Base-by-base conservation (phyloP, 1,284 basidiomycete genomes). In the Boletus calvinii region DNA sequence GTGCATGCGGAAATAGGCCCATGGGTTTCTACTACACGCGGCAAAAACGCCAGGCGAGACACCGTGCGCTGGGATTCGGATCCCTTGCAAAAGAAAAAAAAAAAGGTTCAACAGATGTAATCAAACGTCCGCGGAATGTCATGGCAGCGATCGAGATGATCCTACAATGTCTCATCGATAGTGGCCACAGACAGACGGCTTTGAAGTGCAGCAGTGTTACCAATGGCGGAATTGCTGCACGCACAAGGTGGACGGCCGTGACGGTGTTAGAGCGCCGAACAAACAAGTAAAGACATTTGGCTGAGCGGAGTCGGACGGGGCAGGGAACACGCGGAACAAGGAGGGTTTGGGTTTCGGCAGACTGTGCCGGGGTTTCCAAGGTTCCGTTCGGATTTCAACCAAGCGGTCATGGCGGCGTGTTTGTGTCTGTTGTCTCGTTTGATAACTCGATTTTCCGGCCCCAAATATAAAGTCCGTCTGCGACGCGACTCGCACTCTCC, bases 401-500 rank as follows among this genome's bases (percentile, higher is more conserved):
- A 65, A 60, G 57, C 51, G 60, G 36, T 6, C 12, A 29, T 36
- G 43, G 52, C 40, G 41, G 38, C 8, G 1, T 70, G 15, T 70
- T 71, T 70, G 57, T 13, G 0, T 0, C 0, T 71, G 15, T 71
- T 67, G 52, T 12, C 3, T 18, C 2, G 46, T 66, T 63, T 59
- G 62, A 68, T 68, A 52, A 54, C 54, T 53, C 48, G 64, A 60
- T 63, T 70, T 67, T 59, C 54, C 32, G 40, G 11, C 44, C 39
- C 42, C 62, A 65, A 67, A 71, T 67, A 67, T 70, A 67, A 67
- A 71, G 65, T 67, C 66, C 61, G 63, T 66, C 58, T 37, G 48
- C 59, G 59, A 63, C 66, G 53, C 52, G 31, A 46, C 52, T 57
- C 50, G 36, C 48, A 53, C 42, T 65, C 66, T 68, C 67, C 64